Base-by-base conservation (phyloP, 345 rosid genomes). In the Hibiscus trionum region DNA sequence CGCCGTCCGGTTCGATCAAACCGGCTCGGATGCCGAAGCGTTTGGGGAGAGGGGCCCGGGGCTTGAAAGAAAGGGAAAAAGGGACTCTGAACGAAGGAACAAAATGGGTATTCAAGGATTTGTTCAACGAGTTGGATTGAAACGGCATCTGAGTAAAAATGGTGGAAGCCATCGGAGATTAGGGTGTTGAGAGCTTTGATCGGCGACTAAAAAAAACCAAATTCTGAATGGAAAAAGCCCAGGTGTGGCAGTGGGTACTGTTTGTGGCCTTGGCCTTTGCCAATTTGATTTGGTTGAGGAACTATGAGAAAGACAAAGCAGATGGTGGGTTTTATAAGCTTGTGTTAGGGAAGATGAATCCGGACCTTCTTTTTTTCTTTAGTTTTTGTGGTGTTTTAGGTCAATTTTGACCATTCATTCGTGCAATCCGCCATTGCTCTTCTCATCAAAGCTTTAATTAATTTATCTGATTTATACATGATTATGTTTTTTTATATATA, bases 1-100 rank as follows among this genome's bases (percentile, higher is more conserved):
- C 97, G 0, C 97, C 97, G 73, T 95, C 99, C 1, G 99, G 97
- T 15, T 90, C 82, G 78, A 95, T 95, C 81, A 95, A 74, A 4
- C 80, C 88, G 11, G 92, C 79, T 15, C 84, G 81, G 50, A 83
- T 46, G 0, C 72, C 58, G 66, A 72, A 67, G 47, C 79, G 76
- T 19, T 63, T 76, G 4, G 70, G 59, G 17, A 69, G 66, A 55
- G 46, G 9, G 61, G 66, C 27, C 19, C 68, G 80, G 61, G 67
- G 72, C 2, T 58, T 71, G 26, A 55, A 33, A 2, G 76, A 59
- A 11, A 79, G 61, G 1, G 71, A 66, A 80, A 83, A 60, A 3
- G 88, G 77, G 10, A 87, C 57, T 27, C 55, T 76, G 53, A 77
- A 46, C 33, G 78, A n/a, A 73, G 85, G 75, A 68, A 85, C 50